Evolutionary conservation across 345 rosid species (phyloP), one percentile per base, ranked within the genome.

Genomic region (Passiflora organensis): DNA sequence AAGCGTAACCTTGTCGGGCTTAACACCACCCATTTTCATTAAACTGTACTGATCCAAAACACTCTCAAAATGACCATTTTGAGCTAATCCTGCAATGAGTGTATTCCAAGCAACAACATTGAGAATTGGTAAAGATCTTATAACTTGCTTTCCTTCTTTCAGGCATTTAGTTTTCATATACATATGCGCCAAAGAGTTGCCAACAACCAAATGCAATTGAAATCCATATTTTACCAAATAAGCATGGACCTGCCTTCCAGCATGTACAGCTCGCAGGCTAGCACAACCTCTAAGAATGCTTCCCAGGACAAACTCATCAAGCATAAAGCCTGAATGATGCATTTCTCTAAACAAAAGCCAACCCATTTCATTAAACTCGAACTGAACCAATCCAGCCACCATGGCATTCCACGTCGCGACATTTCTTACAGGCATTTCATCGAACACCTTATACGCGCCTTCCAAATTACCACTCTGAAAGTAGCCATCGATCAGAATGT

Each of bases 91-190:
- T 0, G 80, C 77, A 24, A 84, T 70, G 13, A 87, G 85, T 17
- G 83, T 84, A 58, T 82, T 87, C 95, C 91, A 87, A 32, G 88
- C 86, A 63, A 78, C 82, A 42, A 70, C 58, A 68, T 65, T 80
- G 16, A 67, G 64, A 24, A 69, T 43, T 0, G 79, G 84, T 85
- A 87, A 67, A 2, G 74, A 65, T 58, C 48, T 71, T 52, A 84
- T 82, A 46, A 82, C 80, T 48, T 43, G 52, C 56, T 84, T 85
- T 1, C 95, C 95, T 59, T 82, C 86, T 58, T 45, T 48, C 67
- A 87, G 73, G 23, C 58, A 62, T 37, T 84, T 82, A 70, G 73
- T 58, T 58, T 74, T 82, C 91, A 87, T 87, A 45, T 87, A 82
- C 86, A 84, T 84, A 60, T 84, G 91, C 63, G 88, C 86, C 63